These are phyloP conservation scores for Sodiomyces alkalinus DNA, from an alignment of 2,329 filamentous ascomycete genomes.

Conservation along the genomic window DNA sequence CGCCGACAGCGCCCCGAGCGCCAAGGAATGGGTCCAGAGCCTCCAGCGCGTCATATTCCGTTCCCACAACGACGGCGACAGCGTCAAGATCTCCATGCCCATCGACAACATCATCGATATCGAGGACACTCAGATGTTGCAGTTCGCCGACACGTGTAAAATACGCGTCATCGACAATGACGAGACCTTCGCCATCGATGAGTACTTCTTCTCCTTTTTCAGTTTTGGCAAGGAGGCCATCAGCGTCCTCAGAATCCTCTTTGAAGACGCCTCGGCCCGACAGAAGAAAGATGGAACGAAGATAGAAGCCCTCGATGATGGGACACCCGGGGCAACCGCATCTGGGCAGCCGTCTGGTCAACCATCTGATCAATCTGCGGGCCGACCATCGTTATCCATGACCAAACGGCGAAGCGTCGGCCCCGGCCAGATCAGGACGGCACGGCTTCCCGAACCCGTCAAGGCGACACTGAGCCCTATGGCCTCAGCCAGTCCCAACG, in stretches of 20 bases:
- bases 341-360: constrained; percentile 10
- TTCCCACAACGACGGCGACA: constrained; percentile 91
- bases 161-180: constrained; percentile 86
- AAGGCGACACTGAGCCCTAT: constrained; percentile 44
- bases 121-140: constrained; percentile 79
- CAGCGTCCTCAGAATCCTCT: constrained; percentile 56
- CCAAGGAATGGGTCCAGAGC: constrained; percentile 92
- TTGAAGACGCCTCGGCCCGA: constrained; percentile 46
- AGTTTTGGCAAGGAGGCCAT: constrained; percentile 72
- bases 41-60: constrained; percentile 91
- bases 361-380: too few relatives aligned
- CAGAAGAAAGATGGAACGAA: too few relatives aligned
- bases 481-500: constrained; percentile 25
- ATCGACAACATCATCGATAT: constrained; percentile 83
- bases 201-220: constrained; percentile 98
- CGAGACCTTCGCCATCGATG: constrained; percentile 88
- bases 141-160: constrained; percentile 88
- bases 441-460: constrained; percentile 38
- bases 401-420: constrained; percentile 4
- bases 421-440: constrained; percentile 18
- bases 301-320: constrained; percentile 11
- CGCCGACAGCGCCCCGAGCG: constrained; percentile 74
- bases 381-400: too few relatives aligned
- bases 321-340: constrained; percentile 1
- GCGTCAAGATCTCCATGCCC: constrained; percentile 87